Evolutionary conservation across 441 rosid genomes (phyloP).

Genomic region (Pelargonium citronellum): DNA sequence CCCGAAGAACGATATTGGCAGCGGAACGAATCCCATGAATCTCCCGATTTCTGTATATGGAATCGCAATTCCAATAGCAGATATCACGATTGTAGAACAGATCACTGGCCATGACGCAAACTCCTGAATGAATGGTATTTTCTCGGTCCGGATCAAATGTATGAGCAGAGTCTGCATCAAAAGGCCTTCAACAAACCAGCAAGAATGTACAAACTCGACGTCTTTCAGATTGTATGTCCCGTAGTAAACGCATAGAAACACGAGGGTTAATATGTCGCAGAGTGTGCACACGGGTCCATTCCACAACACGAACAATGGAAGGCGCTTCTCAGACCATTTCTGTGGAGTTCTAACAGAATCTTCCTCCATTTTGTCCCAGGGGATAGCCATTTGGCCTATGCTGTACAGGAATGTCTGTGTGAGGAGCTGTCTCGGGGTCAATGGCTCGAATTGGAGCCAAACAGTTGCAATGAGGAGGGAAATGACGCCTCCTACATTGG

Average conservation of each 20-base stretch:
- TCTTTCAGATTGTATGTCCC: not conserved
- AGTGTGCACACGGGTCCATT: conserved; percentile 55
- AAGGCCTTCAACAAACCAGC: conserved; percentile 60
- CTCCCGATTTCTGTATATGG: conserved; percentile 39
- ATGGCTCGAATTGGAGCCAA: conserved; percentile 45
- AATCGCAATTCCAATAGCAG: conserved; percentile 49
- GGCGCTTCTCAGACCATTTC: conserved; percentile 40
- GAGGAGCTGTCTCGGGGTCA: conserved; percentile 59
- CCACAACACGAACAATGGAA: conserved; percentile 55
- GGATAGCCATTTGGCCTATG: conserved; percentile 54
- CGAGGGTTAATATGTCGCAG: conserved; percentile 40
- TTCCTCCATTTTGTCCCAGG: conserved; percentile 71
- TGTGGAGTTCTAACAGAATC: conserved; percentile 48
- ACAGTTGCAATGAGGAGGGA: conserved; percentile 55
- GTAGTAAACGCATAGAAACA: conserved; percentile 43
- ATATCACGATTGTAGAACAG: conserved; percentile 42
- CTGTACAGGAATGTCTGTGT: conserved; percentile 53
- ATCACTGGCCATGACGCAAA: conserved; percentile 60
- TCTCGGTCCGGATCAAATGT: conserved; percentile 64
- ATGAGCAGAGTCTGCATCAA: conserved; percentile 59
- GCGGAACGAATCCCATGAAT: conserved; percentile 33
- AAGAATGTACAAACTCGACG: conserved; percentile 38
- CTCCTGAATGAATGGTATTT: conserved; percentile 57
- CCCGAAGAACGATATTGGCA: conserved; percentile 50
- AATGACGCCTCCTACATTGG: conserved; percentile 48